Evolutionary conservation across 139 green algal species (phyloP).

Genomic region (Asterochloris erici): DNA sequence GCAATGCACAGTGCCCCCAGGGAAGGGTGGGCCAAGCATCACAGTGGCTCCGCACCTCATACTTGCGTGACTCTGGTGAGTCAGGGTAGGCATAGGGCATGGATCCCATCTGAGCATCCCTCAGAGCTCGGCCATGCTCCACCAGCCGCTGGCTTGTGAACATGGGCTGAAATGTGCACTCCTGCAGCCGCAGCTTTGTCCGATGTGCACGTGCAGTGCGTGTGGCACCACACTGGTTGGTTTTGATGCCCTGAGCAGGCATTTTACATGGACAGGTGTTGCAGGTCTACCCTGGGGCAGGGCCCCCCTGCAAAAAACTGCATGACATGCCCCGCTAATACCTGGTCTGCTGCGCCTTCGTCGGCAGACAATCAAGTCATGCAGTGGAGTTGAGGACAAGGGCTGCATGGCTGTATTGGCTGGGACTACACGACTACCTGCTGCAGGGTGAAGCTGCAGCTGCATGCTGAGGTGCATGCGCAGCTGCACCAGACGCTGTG

Average conservation of each 20-base stretch:
- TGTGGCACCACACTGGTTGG: neutral
- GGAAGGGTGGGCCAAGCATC: neutral
- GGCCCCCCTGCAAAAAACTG: neutral
- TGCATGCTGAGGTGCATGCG: too few species aligned
- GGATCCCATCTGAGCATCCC: neutral
- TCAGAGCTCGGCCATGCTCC: slow-evolving; percentile 11
- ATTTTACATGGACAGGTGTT: neutral
- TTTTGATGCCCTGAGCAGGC: neutral
- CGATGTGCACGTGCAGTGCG: too few species aligned
- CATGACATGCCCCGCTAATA: neutral
- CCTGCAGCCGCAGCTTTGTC: neutral
- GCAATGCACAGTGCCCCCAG: neutral
- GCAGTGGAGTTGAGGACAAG: too few species aligned
- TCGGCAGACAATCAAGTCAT: too few species aligned
- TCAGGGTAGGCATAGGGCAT: neutral
- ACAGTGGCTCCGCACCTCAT: neutral
- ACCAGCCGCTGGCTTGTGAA: slow-evolving; percentile 10
- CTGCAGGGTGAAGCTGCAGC: too few species aligned
- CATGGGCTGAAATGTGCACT: slow-evolving; percentile 12
- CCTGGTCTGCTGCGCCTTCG: neutral
- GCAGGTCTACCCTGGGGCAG: neutral
- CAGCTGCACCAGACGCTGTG: too few species aligned
- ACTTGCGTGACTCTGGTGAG: slow-evolving; percentile 10
- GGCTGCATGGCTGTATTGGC: too few species aligned
- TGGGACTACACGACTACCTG: too few species aligned